A percentile compares a stretch with the other conserved stretches of the same genome.
Conservation (phyloP, 202 grass and related monocot genomes). For the Zizania palustris region DNA sequence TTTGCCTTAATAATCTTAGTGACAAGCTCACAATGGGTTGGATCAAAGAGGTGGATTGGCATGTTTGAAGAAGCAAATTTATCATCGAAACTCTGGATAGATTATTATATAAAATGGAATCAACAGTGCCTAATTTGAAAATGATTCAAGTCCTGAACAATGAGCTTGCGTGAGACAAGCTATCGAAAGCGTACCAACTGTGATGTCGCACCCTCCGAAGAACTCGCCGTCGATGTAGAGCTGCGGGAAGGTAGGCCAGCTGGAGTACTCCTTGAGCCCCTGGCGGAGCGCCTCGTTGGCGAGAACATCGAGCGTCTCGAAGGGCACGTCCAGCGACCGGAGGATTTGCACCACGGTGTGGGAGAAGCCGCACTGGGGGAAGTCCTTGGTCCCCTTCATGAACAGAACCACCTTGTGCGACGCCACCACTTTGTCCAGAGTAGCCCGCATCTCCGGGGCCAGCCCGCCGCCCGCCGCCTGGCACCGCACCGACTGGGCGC, state of each 20-base stretch:
- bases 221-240: conserved; percentile 94
- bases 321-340: conserved; percentile 81
- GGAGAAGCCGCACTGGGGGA: conserved; percentile 98
- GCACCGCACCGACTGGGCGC: conserved; percentile 36
- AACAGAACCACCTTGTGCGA: conserved; percentile 88
- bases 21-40: neutral
- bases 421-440: conserved; percentile 76
- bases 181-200: conserved; percentile 47
- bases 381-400: conserved; percentile 97
- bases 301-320: conserved; percentile 94
- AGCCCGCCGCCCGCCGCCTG: conserved; percentile 19
- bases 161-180: neutral
- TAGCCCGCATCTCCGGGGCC: conserved; percentile 69
- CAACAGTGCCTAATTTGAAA: neutral
- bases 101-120: neutral
- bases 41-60: neutral
- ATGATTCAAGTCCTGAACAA: neutral
- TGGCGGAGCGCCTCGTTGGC: conserved; percentile 80
- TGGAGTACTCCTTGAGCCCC: conserved; percentile 95
- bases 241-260: conserved; percentile 95
- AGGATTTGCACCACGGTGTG: conserved; percentile 94
- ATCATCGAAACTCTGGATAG: neutral
- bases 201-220: conserved; percentile 88
- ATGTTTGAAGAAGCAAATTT: neutral
- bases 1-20: neutral